Evolutionary conservation across 139 green algal genomes (phyloP), one percentile per base, ranked within the genome.

Genomic region (Coelastrella sp.): DNA sequence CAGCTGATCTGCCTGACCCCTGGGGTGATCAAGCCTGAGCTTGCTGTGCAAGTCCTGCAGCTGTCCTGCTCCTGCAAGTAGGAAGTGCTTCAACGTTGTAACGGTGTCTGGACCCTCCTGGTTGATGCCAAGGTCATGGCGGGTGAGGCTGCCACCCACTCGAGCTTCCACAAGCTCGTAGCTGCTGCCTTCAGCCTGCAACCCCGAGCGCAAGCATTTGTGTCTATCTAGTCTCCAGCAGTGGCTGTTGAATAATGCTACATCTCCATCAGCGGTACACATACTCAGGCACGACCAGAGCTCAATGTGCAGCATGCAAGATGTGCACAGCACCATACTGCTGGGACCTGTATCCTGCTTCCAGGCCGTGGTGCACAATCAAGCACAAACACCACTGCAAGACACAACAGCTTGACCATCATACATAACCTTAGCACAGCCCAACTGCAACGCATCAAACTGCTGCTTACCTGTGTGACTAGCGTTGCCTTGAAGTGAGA

Each of bases 21-120:
- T 41, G 1, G 95, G 94, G 88, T 98, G 93, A 82, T 96, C 87
- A 62, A 98, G 89, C 32, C 62, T 68, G 67, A 98, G 90, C 67
- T 92, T 92, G 53, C 91, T 96, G 89, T 99, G 97, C 83, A 99
- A 85, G 90, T 99, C 97, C 85, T 99, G 96, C 75, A 98, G 86
- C 93, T 99, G 97, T 11, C 51, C 53, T 2, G 92, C 77, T n/a
- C 94, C 95, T 34, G 89, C 92, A 23, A 99, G 89, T 78, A 98
- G 63, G 85, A 99, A 99, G 88, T 93, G 91, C n/a, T 90, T 85
- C 94, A 98, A 93, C 38, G 76, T 85, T 4, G 92, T 97, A 32
- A 89, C 32, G 2, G 96, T 98, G 34, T 87, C 79, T 9, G 85
- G 68, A 21, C 90, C 90, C 2, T 1, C 77, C 69, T 93, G 88